These are phyloP conservation scores for Paracoccidioides lutzii DNA, from an alignment of 2,329 filamentous ascomycete species.

Conservation along the genomic window DNA sequence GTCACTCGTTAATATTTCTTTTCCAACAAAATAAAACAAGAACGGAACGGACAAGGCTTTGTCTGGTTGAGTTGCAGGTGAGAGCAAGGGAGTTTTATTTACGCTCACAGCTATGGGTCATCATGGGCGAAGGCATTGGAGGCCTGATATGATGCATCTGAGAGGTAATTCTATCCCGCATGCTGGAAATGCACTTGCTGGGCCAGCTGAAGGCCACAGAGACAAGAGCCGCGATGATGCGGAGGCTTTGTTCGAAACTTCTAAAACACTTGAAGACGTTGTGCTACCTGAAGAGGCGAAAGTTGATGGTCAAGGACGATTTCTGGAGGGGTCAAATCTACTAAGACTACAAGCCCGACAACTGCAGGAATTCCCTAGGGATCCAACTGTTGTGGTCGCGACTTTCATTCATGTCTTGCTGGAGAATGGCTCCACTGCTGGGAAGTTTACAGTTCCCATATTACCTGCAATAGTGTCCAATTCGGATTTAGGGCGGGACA, in stretches of 20 bases:
- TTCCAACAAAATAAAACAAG: not conserved
- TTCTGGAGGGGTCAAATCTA: not conserved
- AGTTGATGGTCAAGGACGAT: not conserved
- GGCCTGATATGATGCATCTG: not conserved
- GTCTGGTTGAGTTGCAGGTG: not conserved
- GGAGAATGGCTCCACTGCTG: constrained; percentile 14
- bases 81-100: not conserved
- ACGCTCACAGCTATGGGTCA: constrained; percentile 5
- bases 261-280: not conserved
- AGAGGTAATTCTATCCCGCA: not conserved
- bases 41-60: not conserved
- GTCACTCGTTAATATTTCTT: not conserved
- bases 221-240: not conserved
- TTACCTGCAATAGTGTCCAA: constrained; percentile 16
- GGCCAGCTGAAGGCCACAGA: not conserved
- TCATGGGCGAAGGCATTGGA: constrained; percentile 3
- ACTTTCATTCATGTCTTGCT: constrained; percentile 15
- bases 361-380: constrained; percentile 1
- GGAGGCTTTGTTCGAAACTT: not conserved
- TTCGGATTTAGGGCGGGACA: constrained; percentile 12
- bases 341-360: constrained; percentile 6
- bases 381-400: constrained; percentile 9
- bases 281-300: not conserved
- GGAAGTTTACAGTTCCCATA: constrained; percentile 14
- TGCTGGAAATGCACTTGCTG: not conserved